Percentiles rank a stretch among this genome's conserved stretches.
Evolutionary conservation across 805 yeast genomes (phyloP).

Genomic region (Wickerhamomyces xylosicus): DNA sequence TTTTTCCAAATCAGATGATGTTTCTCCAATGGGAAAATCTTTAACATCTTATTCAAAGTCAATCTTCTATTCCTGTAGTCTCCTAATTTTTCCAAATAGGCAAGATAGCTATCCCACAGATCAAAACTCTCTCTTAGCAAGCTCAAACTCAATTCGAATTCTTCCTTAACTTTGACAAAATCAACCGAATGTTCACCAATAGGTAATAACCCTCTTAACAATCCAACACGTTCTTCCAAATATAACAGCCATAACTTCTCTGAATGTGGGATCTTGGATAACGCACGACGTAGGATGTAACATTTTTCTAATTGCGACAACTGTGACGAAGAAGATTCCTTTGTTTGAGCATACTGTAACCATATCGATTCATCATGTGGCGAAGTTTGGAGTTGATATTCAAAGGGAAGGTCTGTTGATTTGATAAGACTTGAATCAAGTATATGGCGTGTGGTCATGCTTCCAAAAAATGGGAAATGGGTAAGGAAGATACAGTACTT

Average conservation of each 20-base stretch:
- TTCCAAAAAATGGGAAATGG: no score
- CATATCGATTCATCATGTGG: conserved; percentile 27
- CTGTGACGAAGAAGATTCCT: conserved; percentile 15
- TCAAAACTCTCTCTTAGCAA: conserved; percentile 33
- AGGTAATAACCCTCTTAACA: conserved; percentile 20
- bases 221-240: conserved; percentile 28
- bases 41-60: conserved; percentile 40
- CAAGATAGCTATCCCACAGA: conserved; percentile 42
- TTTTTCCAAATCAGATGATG: conserved; percentile 47
- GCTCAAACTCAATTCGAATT: conserved; percentile 38
- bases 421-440: conserved; percentile 4
- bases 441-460: background rate
- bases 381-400: conserved; percentile 30
- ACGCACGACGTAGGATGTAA: conserved; percentile 45
- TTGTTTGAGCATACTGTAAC: conserved; percentile 27
- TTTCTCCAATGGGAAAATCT: conserved; percentile 36
- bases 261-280: conserved; percentile 30
- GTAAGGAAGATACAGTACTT: no score
- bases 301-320: conserved; percentile 18
- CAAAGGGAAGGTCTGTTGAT: conserved; percentile 30
- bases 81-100: conserved; percentile 26
- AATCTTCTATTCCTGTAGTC: conserved; percentile 29
- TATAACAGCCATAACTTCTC: conserved; percentile 47
- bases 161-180: conserved; percentile 25
- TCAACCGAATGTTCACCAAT: conserved; percentile 19